Conservation (phyloP, 768 basidiomycete species). For the Trametes gibbosa region DNA sequence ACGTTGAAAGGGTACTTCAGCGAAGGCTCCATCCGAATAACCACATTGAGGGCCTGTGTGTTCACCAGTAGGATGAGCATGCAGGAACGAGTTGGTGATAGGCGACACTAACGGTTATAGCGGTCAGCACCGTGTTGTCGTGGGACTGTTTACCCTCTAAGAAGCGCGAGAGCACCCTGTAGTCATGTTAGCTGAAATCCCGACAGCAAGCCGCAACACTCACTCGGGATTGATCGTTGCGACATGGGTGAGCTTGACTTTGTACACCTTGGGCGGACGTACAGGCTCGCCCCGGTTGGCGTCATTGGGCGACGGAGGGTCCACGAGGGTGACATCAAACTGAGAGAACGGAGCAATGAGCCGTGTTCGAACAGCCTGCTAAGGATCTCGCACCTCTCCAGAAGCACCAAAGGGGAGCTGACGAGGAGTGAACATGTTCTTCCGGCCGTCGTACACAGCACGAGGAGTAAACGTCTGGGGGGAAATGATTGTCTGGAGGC, state of each 20-base stretch:
- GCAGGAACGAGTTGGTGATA: not conserved
- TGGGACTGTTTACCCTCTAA: slow-evolving; percentile 61
- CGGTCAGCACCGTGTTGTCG: slow-evolving; percentile 66
- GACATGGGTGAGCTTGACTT: slow-evolving; percentile 63
- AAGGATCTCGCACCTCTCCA: slow-evolving; percentile 40
- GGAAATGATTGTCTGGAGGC: slow-evolving; percentile 55
- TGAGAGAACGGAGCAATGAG: slow-evolving; percentile 25
- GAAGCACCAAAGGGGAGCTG: slow-evolving; percentile 57
- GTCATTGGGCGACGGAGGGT: slow-evolving; percentile 32
- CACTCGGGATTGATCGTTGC: slow-evolving; percentile 83
- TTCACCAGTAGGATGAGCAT: not conserved
- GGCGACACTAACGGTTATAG: slow-evolving; percentile 51
- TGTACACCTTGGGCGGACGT: slow-evolving; percentile 60
- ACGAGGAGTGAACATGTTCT: slow-evolving; percentile 67
- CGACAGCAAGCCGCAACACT: slow-evolving; percentile 29
- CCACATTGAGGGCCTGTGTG: slow-evolving; percentile 66
- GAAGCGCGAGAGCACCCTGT: slow-evolving; percentile 63
- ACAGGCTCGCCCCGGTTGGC: slow-evolving; percentile 1
- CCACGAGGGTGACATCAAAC: slow-evolving; percentile 60
- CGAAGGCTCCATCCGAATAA: slow-evolving; percentile 72
- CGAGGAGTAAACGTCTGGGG: slow-evolving; percentile 70
- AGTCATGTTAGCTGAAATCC: not conserved
- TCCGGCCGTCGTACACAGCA: slow-evolving; percentile 76
- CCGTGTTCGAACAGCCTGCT: not conserved
- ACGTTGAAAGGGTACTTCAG: slow-evolving; percentile 67